Evolutionary conservation across 1,139 yeast species (phyloP), one percentile per base, ranked within the genome.

Genomic region (Diutina ranongensis): DNA sequence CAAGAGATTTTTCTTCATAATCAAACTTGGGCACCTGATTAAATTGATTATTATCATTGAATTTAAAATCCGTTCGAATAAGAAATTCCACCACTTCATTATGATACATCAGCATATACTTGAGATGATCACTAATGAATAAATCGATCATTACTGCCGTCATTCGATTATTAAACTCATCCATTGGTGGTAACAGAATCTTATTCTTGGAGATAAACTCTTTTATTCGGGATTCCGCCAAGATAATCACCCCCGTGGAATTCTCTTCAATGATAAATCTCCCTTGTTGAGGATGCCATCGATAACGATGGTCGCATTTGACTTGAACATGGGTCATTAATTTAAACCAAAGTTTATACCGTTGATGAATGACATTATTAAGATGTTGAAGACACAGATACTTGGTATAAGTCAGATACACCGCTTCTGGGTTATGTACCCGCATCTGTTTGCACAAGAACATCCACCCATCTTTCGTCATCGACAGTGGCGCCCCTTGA

Each of bases 321-420:
- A 54, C 46, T 2, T 57, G 50, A 5, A 33, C 35, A 48, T 65
- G 66, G 31, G 61, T 46, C 67, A 66, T 63, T 45, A 67, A 57
- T 18, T 57, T 54, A 47, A 54, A 63, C 72, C 72, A 57, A 44
- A 67, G 60, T 48, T 61, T 64, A 50, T 67, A 67, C 33, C 71
- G 48, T 49, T 60, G 66, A 45, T 67, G 72, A 44, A 63, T 65
- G 21, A 67, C 72, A 47, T 65, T 63, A 19, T 54, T 50, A 31
- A 67, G 52, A 54, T 67, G 72, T 49, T 67, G 72, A 46, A 62
- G 68, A 47, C 71, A 65, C 4, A 71, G 65, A 48, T 66, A 67
- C 48, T 67, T 67, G 22, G 72, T 67, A 47, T 67, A 67, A 2
- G 72, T 67, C 5, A 70, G 64, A 50, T 67, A 67, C 2, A 67